Base-by-base conservation (phyloP, 2,329 filamentous ascomycete species). In the Emmonsia crescens region DNA sequence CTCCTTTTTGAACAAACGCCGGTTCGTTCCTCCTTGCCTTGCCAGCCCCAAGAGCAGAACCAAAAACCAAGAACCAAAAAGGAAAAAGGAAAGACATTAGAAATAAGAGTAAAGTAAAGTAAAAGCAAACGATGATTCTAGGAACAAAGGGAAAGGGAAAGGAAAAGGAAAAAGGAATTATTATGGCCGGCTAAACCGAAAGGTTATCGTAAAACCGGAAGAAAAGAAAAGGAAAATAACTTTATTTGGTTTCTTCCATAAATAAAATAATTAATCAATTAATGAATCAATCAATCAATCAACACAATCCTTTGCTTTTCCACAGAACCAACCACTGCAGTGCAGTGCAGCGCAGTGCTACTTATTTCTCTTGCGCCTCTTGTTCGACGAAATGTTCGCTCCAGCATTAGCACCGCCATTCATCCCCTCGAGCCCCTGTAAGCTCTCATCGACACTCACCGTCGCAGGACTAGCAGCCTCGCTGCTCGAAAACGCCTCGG, bases 401-500 rank as follows among this genome's bases (percentile, higher is more conserved):
- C 21, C 21, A 24, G 57, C 57, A 59, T 38, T 59, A 12, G 16
- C 29, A 21, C 57, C n/a, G 14, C 57, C n/a, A 29, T 33, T 57
- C 27, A 5, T 19, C 16, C 42, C 29, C 16, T 59, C 46, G 14
- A 33, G 9, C 29, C 57, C 58, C 24, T 66, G 66, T 9, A 64
- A 21, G 38, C 63, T 68, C 24, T 75, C 73, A 49, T 74, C 75
- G 14, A 70, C 65, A 31, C 61, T 64, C 4, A 71, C 70, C 31
- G 70, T 71, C 21, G 72, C 68, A 10, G 77, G 77, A 61, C 76
- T 78, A 0, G 76, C 75, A 12, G 71, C 65, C 64, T 78, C 76
- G 61, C 77, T 78, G 64, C 77, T 77, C 10, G 77, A 76, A 63
- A 78, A 68, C 16, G 76, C 74, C 64, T 79, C 77, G 31, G 78